Conservation (phyloP, 176 grass and related monocot species). For the Lolium rigidum region DNA sequence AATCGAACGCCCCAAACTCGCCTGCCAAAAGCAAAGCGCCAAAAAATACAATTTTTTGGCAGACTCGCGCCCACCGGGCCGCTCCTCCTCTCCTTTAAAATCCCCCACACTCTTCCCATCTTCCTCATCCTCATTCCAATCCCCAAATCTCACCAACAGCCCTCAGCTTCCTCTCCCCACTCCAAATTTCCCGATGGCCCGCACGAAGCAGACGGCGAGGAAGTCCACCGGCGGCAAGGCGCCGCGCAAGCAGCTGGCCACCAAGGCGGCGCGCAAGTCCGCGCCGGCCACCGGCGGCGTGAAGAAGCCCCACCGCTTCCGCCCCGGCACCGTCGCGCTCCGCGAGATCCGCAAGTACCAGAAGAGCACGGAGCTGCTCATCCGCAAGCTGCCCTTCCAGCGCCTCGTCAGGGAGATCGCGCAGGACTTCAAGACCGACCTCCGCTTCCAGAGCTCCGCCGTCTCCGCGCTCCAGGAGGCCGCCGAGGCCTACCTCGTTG, state of each 20-base stretch:
- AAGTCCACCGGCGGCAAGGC: constrained; percentile 82
- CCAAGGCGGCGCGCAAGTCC: constrained; percentile 67
- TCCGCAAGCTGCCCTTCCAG: constrained; percentile 79
- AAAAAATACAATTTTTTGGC: background rate
- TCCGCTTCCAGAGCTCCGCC: constrained; percentile 70
- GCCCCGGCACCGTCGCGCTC: constrained; percentile 68
- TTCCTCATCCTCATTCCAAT: background rate
- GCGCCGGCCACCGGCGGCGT: constrained; percentile 60
- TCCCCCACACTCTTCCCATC: background rate
- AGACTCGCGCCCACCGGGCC: background rate
- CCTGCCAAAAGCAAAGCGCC: background rate
- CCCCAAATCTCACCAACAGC: background rate
- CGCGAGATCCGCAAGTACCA: constrained; percentile 80
- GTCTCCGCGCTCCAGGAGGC: constrained; percentile 72
- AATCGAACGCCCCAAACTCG: background rate
- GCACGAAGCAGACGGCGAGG: constrained; percentile 73
- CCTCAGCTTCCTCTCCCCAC: too few relatives aligned
- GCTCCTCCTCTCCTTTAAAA: background rate
- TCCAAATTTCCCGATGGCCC: constrained; percentile 62
- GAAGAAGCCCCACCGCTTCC: constrained; percentile 81
- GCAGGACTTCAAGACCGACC: constrained; percentile 78
- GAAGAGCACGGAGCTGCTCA: constrained; percentile 77
- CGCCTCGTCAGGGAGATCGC: constrained; percentile 64
- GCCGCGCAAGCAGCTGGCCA: constrained; percentile 65
- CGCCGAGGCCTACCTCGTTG: constrained; percentile 66